Evolutionary conservation across 169 alveolate species (phyloP).

Genomic region (Cryptosporidium xiaoi): DNA sequence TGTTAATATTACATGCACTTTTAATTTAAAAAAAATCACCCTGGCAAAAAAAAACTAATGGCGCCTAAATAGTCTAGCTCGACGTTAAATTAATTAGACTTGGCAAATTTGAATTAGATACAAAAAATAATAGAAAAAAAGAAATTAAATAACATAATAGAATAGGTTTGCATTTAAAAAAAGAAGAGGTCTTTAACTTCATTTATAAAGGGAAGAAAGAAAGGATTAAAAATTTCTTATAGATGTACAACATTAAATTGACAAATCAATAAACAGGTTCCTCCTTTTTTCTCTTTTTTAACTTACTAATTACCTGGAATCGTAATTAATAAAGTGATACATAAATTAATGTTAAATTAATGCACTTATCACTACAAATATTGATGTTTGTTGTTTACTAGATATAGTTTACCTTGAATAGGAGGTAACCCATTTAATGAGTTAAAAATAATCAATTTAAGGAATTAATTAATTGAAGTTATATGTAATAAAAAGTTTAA

Average conservation of each 20-base stretch:
- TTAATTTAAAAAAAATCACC: constrained; percentile 7
- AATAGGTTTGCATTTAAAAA: too few relatives aligned
- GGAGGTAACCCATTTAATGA: neutral
- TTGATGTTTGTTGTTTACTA: neutral
- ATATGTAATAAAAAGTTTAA: neutral
- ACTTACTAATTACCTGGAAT: too few relatives aligned
- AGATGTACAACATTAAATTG: too few relatives aligned
- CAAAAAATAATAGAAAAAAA: too few relatives aligned
- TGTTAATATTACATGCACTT: too few relatives aligned
- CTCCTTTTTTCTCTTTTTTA: too few relatives aligned
- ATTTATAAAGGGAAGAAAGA: too few relatives aligned
- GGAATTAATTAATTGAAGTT: neutral
- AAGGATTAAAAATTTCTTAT: too few relatives aligned
- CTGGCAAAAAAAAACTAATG: neutral
- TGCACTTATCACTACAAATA: neutral
- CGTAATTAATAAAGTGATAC: too few relatives aligned
- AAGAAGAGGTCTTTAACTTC: too few relatives aligned
- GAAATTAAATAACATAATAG: too few relatives aligned
- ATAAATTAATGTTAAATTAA: neutral
- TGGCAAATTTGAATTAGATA: constrained; percentile 19
- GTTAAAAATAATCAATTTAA: neutral
- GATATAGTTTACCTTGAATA: neutral
- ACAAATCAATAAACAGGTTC: too few relatives aligned
- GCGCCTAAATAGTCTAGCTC: constrained; percentile 67
- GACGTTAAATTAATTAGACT: constrained; percentile 43